phyloP scores from a whole-genome alignment of 1,139 yeast genomes.

The Geotrichum australiense region DNA sequence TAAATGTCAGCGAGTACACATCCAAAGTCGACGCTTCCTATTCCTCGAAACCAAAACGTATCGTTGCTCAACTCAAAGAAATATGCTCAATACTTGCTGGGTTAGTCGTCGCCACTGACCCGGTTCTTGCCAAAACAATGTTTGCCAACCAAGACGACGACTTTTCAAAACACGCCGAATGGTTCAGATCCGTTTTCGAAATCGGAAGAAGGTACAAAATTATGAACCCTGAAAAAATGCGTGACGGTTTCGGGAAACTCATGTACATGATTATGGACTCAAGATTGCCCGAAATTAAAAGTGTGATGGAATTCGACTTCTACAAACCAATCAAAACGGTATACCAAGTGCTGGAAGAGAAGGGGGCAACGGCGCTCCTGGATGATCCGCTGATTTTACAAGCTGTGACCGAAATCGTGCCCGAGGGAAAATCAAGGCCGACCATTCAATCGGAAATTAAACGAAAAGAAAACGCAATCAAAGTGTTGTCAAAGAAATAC shows the following conservation, averaged over 20 bases:
- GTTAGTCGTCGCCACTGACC: conserved; percentile 61
- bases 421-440: conserved; percentile 47
- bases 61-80: conserved; percentile 60
- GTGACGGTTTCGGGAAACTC: conserved; percentile 64
- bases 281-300: conserved; percentile 56
- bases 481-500: conserved; percentile 44
- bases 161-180: conserved; percentile 56
- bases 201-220: conserved; percentile 70
- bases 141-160: conserved; percentile 35
- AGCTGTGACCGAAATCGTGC: conserved; percentile 59
- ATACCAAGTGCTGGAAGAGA: conserved; percentile 40
- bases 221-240: conserved; percentile 72
- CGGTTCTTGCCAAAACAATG: conserved; percentile 55
- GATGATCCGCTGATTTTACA: conserved; percentile 49
- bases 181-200: conserved; percentile 63
- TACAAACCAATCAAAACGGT: conserved; percentile 64
- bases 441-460: conserved; percentile 51
- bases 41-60: conserved; percentile 56
- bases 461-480: conserved; percentile 57
- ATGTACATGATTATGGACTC: conserved; percentile 81
- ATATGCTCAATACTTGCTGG: conserved; percentile 71
- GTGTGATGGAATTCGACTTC: conserved; percentile 62
- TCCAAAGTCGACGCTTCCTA: conserved; percentile 64
- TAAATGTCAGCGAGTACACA: conserved; percentile 70
- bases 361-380: conserved; percentile 37